A percentile compares a stretch with the other conserved stretches of the same genome.
phyloP scores from a whole-genome alignment of 2,329 filamentous ascomycete genomes.

The Arthrobotrys megalospora region DNA sequence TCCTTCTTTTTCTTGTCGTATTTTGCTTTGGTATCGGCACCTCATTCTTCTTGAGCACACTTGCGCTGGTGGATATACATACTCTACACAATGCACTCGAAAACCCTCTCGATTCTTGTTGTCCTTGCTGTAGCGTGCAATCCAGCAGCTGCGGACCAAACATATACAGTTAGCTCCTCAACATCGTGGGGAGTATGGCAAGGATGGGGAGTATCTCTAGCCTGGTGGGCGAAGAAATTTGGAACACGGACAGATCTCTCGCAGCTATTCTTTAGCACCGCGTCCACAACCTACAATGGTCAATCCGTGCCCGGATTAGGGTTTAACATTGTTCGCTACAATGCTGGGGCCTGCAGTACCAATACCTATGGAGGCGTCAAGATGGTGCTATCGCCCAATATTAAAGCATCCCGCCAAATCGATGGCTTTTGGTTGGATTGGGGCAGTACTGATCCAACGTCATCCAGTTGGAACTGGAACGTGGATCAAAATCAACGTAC shows the following conservation, averaged over 20 bases:
- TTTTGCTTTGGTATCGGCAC: too few species aligned
- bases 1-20: too few species aligned
- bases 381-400: slow-evolving; percentile 67
- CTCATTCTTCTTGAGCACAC: too few species aligned
- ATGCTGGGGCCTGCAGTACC: slow-evolving; percentile 68
- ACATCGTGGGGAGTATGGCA: slow-evolving; percentile 69
- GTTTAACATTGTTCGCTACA: slow-evolving; percentile 69
- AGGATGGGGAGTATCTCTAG: slow-evolving; percentile 69
- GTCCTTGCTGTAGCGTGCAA: background rate
- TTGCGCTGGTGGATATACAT: background rate
- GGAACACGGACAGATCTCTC: slow-evolving; percentile 68
- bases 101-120: background rate
- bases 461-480: slow-evolving; percentile 68
- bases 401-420: slow-evolving; percentile 67
- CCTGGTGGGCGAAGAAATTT: slow-evolving; percentile 69
- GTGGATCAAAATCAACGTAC: slow-evolving; percentile 68
- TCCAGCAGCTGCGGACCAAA: slow-evolving; percentile 64
- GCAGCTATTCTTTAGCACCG: slow-evolving; percentile 68
- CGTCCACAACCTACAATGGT: slow-evolving; percentile 65
- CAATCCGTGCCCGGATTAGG: slow-evolving; percentile 67
- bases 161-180: slow-evolving; percentile 65
- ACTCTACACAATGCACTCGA: background rate
- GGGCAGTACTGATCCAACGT: slow-evolving; percentile 66
- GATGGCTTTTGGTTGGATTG: slow-evolving; percentile 69
- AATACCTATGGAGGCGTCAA: slow-evolving; percentile 66